Conservation (phyloP, 83 land plant species). For the Picea mariana region DNA sequence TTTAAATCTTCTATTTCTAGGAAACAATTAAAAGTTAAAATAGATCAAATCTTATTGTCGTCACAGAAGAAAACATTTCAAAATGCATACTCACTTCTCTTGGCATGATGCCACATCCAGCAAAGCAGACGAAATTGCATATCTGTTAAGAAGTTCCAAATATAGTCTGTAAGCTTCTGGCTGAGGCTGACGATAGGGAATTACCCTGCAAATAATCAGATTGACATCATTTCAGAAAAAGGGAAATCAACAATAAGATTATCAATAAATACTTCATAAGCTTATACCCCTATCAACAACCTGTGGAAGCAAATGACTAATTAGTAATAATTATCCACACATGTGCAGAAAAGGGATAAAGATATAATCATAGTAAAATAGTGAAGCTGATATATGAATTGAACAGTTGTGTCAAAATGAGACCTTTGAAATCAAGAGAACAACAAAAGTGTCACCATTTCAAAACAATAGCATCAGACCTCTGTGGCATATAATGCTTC, state of each 20-base stretch:
- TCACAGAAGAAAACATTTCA: not conserved
- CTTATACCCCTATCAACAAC: not conserved
- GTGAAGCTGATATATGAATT: no score
- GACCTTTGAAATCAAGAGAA: no score
- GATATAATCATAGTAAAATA: not conserved
- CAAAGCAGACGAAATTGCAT: constrained; percentile 24
- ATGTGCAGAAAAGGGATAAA: not conserved
- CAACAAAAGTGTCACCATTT: no score
- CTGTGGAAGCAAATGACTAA: not conserved
- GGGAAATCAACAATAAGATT: not conserved
- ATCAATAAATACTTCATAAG: not conserved
- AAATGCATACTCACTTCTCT: constrained; percentile 31
- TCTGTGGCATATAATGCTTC: no score
- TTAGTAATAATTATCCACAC: not conserved
- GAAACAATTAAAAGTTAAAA: not conserved
- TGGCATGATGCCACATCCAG: constrained; percentile 15
- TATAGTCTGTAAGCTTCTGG: constrained; percentile 60
- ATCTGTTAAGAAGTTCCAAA: constrained; percentile 44
- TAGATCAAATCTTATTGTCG: not conserved
- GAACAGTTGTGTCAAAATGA: no score
- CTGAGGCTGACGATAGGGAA: constrained; percentile 38
- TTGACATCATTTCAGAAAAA: not conserved
- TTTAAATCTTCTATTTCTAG: not conserved
- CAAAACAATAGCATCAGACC: no score
- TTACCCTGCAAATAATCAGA: constrained; percentile 25